A percentile compares a stretch with the other conserved stretches of the same genome.
These are phyloP conservation scores for Platanus orientalis DNA, from an alignment of 164 flowering plant genomes.

Conservation along the genomic window DNA sequence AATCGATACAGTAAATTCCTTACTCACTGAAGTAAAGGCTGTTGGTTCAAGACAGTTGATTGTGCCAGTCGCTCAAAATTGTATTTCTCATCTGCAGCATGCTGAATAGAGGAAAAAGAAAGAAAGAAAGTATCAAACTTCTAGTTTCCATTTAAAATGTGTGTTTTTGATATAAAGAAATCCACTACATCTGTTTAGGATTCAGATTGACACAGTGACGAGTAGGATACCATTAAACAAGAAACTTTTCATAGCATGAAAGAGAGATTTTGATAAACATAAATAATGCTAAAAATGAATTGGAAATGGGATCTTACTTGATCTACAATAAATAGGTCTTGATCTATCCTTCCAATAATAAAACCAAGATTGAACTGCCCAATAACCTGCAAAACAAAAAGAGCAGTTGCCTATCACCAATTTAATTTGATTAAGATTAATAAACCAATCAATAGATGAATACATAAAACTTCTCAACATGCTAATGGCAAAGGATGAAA, in stretches of 20 bases:
- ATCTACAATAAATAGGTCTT: conserved; percentile 89
- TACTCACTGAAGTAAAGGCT: conserved; percentile 85
- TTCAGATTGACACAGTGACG: background rate
- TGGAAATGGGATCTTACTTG: conserved; percentile 46
- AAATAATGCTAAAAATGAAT: background rate
- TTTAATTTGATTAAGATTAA: background rate
- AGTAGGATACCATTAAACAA: background rate
- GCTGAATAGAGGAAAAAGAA: conserved; percentile 46
- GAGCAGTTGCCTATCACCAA: conserved; percentile 2
- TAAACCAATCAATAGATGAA: background rate
- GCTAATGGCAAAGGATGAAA: background rate
- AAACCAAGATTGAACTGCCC: conserved; percentile 99
- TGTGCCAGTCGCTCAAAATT: conserved; percentile 78
- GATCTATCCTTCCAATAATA: conserved; percentile 81
- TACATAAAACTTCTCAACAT: background rate
- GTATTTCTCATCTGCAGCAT: conserved; percentile 99
- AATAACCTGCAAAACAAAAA: conserved; percentile 52
- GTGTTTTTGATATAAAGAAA: background rate
- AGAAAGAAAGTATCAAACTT: conserved; percentile 8
- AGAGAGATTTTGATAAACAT: too few species aligned
- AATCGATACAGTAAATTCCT: background rate
- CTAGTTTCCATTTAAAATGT: background rate
- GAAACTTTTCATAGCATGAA: too few species aligned
- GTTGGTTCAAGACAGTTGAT: conserved; percentile 81
- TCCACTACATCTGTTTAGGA: background rate